Base-by-base conservation (phyloP, 768 basidiomycete genomes). In the Rhodocollybia butyracea region DNA sequence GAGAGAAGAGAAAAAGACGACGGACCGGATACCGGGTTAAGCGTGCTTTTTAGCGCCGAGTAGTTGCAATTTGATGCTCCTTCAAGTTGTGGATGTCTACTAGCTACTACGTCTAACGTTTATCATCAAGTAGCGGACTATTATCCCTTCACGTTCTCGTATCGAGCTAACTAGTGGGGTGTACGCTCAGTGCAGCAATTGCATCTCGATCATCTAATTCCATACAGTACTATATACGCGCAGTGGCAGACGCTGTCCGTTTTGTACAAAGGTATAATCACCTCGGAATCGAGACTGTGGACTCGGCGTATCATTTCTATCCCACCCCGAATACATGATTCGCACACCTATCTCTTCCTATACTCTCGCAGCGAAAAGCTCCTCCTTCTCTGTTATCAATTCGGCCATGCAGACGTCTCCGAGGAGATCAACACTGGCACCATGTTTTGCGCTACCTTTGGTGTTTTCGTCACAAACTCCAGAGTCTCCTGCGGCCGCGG, bases 231-330 rank as follows among this genome's bases (percentile, higher is more conserved):
- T n/a, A n/a, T n/a, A n/a, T n/a, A 17, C 30, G 41, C 12, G 34
- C 57, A 86, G 86, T 87, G 30, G 68, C 68, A 1, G 78, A 85
- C 19, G 89, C 92, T 0, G 78, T 80, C 0, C 64, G 71, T 17
- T 65, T 69, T n/a, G 92, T 86, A 0, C 83, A 81, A 0, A 65
- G 68, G n/a, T 97, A 88, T 62, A 91, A 89, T 0, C 80, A n/a
- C n/a, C n/a, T n/a, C n/a, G n/a, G 85, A 0, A 94, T 97, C 27
- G 77, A 79, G 41, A 79, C 84, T 0, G 88, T 91, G 0, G n/a
- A 50, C n/a, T 70, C 73, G 34, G 69, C 80, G 21, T 92, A 98
- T 68, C 94, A 98, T 64, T 73, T 89, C 51, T 89, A 93, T 63
- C 73, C 82, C 0, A 73, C 84, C 12, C 64, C 88, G n/a, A 84